phyloP scores from a whole-genome alignment of 768 basidiomycete genomes.

The Scleroderma bovista region DNA sequence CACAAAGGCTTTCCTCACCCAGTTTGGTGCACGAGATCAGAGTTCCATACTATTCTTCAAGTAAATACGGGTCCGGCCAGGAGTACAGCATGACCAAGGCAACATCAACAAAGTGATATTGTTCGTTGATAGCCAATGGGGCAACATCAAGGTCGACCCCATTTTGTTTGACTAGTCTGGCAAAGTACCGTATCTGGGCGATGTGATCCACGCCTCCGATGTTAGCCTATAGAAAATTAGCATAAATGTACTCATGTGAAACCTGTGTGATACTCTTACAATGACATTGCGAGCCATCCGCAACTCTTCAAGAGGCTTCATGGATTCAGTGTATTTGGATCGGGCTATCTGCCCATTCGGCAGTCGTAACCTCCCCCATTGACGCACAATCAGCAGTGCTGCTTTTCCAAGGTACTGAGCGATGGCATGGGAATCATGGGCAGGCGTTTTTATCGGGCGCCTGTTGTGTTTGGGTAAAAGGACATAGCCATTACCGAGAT shows the following conservation, averaged over 20 bases:
- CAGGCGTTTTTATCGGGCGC: not conserved
- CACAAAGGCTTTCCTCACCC: not conserved
- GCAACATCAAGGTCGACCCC: too few relatives aligned
- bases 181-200: not conserved
- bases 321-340: not conserved
- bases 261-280: too few relatives aligned
- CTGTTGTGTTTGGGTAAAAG: not conserved
- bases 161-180: not conserved
- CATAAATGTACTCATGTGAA: too few relatives aligned
- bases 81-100: constrained; percentile 20
- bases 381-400: not conserved
- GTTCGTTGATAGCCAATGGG: not conserved
- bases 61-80: constrained; percentile 10
- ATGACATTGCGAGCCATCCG: not conserved
- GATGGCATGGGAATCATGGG: not conserved
- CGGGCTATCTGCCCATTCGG: not conserved
- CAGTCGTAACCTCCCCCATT: not conserved
- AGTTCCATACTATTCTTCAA: not conserved
- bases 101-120: constrained; percentile 6
- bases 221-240: not conserved
- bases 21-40: constrained; percentile 1
- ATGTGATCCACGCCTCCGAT: not conserved
- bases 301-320: not conserved
- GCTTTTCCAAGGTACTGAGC: not conserved
- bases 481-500: not conserved